Conservation (phyloP, 176 grass and related monocot genomes). For the Sorghum bicolor region Sorghum_bicolor_NCBIv3 NC_012878.2:2831501-2832000, state of each 20-base stretch:
- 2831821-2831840: not conserved
- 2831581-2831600: not conserved
- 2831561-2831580: not conserved
- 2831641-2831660: not conserved
- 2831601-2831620: not conserved
- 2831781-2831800: not conserved
- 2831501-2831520: not conserved
- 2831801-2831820: not conserved
- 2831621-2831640: not conserved
- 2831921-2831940: not conserved
- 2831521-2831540: not conserved
- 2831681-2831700: not conserved
- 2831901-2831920: not conserved
- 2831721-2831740: not conserved
- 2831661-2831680: not conserved
- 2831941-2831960: not conserved
- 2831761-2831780: not conserved
- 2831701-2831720: not conserved
- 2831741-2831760: not conserved
- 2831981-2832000: not conserved
- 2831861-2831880: not conserved
- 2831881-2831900: not conserved
- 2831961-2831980: slow-evolving; percentile 8
- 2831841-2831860: not conserved
- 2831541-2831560: not conserved